These are phyloP conservation scores for Globisporangium paddicum DNA, from an alignment of 352 stramenopile genomes.

Conservation along the genomic window DNA sequence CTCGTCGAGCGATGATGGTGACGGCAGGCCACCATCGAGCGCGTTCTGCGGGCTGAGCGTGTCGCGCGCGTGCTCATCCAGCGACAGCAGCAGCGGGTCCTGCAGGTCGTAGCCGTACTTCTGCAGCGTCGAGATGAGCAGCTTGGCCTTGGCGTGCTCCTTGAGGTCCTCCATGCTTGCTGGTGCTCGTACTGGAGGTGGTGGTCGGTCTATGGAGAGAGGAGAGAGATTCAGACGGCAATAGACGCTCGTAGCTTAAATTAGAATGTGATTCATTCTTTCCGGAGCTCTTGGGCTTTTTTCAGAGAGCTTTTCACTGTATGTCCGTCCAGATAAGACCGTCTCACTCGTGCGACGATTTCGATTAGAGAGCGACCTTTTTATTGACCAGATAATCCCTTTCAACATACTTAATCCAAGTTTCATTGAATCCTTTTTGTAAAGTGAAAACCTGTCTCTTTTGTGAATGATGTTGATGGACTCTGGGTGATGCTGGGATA, in stretches of 20 bases:
- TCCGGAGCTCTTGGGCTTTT: background rate
- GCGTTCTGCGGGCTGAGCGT: constrained; percentile 1
- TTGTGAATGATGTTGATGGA: background rate
- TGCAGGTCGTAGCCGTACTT: constrained; percentile 82
- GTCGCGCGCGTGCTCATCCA: too few relatives aligned
- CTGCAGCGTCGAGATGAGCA: constrained; percentile 78
- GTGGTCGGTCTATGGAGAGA: background rate
- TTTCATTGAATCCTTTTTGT: background rate
- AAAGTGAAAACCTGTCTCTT: background rate
- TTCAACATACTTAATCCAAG: background rate
- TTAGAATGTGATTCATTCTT: background rate
- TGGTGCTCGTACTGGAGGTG: background rate
- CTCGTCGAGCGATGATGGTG: constrained; percentile 30
- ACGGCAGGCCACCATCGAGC: constrained; percentile 2
- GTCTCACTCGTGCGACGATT: background rate
- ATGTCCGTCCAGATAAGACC: constrained; percentile 4
- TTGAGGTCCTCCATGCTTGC: constrained; percentile 25
- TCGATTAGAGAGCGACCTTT: too few relatives aligned
- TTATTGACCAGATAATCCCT: background rate
- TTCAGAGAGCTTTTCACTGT: too few relatives aligned
- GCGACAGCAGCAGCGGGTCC: constrained; percentile 9
- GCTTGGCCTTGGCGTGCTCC: constrained; percentile 49
- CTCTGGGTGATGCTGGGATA: too few relatives aligned
- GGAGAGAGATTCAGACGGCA: background rate
- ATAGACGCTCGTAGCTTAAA: constrained; percentile 1